Conservation (phyloP, 305 asterid genomes). For the Solanum hybrid region DNA sequence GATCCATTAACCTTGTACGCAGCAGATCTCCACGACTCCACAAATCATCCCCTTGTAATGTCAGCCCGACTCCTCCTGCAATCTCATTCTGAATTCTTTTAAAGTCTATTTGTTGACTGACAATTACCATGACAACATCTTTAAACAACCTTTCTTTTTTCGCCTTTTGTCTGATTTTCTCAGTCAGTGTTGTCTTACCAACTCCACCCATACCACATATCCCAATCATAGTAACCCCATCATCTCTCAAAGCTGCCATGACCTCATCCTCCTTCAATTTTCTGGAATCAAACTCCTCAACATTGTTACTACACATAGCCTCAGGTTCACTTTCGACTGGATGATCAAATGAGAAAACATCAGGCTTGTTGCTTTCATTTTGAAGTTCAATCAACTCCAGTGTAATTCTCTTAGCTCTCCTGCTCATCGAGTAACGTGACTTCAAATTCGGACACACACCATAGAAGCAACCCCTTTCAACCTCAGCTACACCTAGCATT, state of each 20-base stretch:
- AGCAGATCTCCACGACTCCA: background rate
- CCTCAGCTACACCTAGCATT: background rate
- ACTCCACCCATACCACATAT: background rate
- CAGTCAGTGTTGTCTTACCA: background rate
- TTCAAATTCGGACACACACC: background rate
- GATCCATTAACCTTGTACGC: background rate
- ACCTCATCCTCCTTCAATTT: background rate
- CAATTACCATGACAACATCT: background rate
- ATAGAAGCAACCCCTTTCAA: background rate
- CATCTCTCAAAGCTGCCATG: background rate
- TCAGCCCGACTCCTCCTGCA: background rate
- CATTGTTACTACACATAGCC: background rate
- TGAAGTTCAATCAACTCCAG: background rate
- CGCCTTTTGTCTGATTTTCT: background rate
- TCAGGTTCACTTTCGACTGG: background rate
- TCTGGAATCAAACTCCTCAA: background rate
- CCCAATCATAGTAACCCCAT: background rate
- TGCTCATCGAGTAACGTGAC: background rate
- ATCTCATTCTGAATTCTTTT: background rate
- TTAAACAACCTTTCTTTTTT: background rate
- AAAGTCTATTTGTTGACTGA: background rate
- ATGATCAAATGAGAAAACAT: background rate
- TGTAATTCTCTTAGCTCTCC: background rate
- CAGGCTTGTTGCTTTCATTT: background rate
- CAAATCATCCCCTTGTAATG: background rate